Evolutionary conservation across 2,329 filamentous ascomycete genomes (phyloP).

Genomic region (Thermomyces lanuginosus): DNA sequence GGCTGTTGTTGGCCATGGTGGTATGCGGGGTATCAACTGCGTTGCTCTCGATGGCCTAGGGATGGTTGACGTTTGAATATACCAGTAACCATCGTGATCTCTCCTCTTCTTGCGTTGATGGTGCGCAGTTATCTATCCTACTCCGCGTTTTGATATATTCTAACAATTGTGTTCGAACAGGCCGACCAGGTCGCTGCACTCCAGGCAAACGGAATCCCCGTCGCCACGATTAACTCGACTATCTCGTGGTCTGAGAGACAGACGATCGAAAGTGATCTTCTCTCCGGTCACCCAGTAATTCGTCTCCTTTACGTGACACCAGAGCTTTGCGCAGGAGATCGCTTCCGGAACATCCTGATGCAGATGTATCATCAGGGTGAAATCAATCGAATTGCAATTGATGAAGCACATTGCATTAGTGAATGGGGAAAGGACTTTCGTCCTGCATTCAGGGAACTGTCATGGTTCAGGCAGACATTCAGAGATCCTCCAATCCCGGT

Average conservation of each 20-base stretch:
- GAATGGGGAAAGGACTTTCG: constrained; percentile 98
- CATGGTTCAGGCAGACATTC: constrained; percentile 56
- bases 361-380: constrained; percentile 65
- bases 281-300: constrained; percentile 69
- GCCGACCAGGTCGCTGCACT: constrained; percentile 84
- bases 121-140: constrained; percentile 28
- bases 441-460: constrained; percentile 73
- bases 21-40: too few species aligned
- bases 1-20: constrained; percentile 71
- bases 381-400: constrained; percentile 73
- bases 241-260: constrained; percentile 50
- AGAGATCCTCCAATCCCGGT: constrained; percentile 68
- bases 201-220: constrained; percentile 55
- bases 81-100: constrained; percentile 82
- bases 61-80: too few species aligned
- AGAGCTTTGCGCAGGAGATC: constrained; percentile 62
- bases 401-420: constrained; percentile 92
- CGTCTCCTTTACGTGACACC: constrained; percentile 86
- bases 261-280: constrained; percentile 61
- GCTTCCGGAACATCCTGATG: constrained; percentile 58
- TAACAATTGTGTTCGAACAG: constrained; percentile 26
- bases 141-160: neutral
- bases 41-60: constrained; percentile 8
- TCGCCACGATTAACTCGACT: constrained; percentile 74
- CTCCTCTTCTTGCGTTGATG: constrained; percentile 79